These are phyloP conservation scores for Cercospora sojina DNA, from an alignment of 2,329 filamentous ascomycete species.

Conservation along the genomic window DNA sequence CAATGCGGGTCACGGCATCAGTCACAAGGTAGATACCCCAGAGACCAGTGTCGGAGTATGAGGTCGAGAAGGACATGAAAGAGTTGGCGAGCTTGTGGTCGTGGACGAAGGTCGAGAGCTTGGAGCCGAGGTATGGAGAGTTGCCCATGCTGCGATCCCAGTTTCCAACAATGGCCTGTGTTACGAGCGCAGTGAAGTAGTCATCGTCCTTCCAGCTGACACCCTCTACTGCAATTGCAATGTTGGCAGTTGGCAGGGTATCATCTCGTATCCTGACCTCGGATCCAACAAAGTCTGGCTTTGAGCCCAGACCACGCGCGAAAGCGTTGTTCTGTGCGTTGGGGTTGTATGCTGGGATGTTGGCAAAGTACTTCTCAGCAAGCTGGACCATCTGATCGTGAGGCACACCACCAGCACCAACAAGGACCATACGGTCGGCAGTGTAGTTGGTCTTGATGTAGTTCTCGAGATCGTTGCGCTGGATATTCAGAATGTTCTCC, in stretches of 20 bases:
- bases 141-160: conserved; percentile 99
- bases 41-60: conserved; percentile 98
- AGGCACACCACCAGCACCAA: conserved; percentile 89
- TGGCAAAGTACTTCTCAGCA: conserved; percentile 91
- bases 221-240: conserved; percentile 97
- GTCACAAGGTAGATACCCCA: conserved; percentile 99
- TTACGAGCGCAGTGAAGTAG: conserved; percentile 97
- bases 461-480: conserved; percentile 81
- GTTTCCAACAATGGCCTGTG: conserved; percentile 98
- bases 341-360: conserved; percentile 72
- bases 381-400: conserved; percentile 93
- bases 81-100: conserved; percentile 96
- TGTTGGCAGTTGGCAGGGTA: conserved; percentile 92
- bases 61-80: conserved; percentile 99
- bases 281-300: conserved; percentile 93
- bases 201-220: conserved; percentile 99
- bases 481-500: conserved; percentile 97
- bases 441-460: conserved; percentile 99
- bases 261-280: conserved; percentile 95
- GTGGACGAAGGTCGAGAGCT: conserved; percentile 92
- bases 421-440: conserved; percentile 98
- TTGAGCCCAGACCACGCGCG: conserved; percentile 74
- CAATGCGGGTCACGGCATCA: conserved; percentile 80
- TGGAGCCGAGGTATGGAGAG: conserved; percentile 95
- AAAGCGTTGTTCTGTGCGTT: conserved; percentile 70